Conservation (phyloP, 2,329 filamentous ascomycete species). For the Magnaporthiopsis poae region DNA sequence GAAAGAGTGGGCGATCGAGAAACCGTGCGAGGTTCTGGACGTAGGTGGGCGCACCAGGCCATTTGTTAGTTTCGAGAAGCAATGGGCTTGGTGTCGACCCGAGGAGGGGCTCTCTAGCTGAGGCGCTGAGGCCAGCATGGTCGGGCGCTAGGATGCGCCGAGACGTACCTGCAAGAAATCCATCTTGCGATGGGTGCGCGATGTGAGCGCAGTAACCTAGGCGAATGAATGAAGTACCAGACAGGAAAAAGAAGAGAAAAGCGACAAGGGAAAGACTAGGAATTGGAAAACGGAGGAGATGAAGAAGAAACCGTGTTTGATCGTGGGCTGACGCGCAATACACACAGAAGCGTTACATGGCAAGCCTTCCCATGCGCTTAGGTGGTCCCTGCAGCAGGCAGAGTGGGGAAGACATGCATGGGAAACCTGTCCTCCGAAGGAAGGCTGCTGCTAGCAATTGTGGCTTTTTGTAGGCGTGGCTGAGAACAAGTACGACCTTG, state of each 20-base stretch:
- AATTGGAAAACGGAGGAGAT: background rate
- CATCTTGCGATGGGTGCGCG: slow-evolving; percentile 24
- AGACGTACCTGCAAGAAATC: slow-evolving; percentile 32
- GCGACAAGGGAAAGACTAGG: background rate
- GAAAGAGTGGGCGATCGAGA: slow-evolving; percentile 85
- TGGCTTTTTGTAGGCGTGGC: background rate
- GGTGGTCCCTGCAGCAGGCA: background rate
- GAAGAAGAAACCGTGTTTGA: slow-evolving; percentile 1
- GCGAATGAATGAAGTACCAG: background rate
- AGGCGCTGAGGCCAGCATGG: background rate
- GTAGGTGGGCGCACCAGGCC: slow-evolving; percentile 6
- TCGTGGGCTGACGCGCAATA: background rate
- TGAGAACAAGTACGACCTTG: background rate
- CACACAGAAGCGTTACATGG: background rate
- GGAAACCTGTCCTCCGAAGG: slow-evolving; percentile 6
- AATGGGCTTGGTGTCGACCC: background rate
- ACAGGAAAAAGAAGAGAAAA: slow-evolving; percentile 1
- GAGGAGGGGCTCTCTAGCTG: background rate
- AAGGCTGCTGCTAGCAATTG: background rate
- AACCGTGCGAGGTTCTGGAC: slow-evolving; percentile 63
- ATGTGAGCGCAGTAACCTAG: background rate
- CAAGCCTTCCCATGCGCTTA: background rate
- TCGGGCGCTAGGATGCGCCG: background rate
- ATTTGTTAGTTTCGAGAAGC: background rate
- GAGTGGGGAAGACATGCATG: background rate